Base-by-base conservation (phyloP, 2,329 filamentous ascomycete genomes). In the Cadophora malorum region DNA sequence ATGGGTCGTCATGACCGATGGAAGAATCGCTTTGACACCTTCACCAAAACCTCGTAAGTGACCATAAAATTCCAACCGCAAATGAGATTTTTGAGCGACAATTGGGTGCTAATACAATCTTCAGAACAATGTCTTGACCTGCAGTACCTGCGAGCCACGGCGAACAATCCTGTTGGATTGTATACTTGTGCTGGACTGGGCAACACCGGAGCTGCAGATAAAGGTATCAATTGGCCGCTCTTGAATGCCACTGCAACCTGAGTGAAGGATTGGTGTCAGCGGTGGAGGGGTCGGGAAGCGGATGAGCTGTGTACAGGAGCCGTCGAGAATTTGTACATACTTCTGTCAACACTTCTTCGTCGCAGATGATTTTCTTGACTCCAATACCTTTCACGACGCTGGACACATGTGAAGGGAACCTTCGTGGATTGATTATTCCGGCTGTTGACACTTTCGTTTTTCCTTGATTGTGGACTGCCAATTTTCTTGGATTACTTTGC, bases 161-260 rank as follows among this genome's bases (percentile, higher is more conserved):
- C 59, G 0, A 71, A 71, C 28, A 72, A 69, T 33, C 67, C 69
- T 0, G 69, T 72, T 35, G 71, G 71, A 1, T 19, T 71, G 21
- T 72, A 72, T 45, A 62, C 25, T 31, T 71, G 70, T 55, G 69
- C 69, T 10, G 70, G 70, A 0, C 58, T 72, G 58, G 59, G 45
- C 1, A 71, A 71, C 50, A 47, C 62, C 23, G 70, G 70, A 4
- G 70, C 70, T 3, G 63, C 25, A 3, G 70, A 72, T 50, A 71
- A 66, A n/a, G 70, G 70, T 3, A 71, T 72, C 47, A 72, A 72
- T 41, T 72, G 70, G 70, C 70, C 70, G 16, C 63, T 65, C 2
- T 64, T 68, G 7, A 69, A 69, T 60, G 69, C 52, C 23, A 69
- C 68, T 58, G 23, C 67, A 52, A 23, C 55, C 33, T 67, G 52